Evolutionary conservation across 768 basidiomycete genomes (phyloP), one percentile per base, ranked within the genome.

Genomic region (Aureoboletus auriporus): DNA sequence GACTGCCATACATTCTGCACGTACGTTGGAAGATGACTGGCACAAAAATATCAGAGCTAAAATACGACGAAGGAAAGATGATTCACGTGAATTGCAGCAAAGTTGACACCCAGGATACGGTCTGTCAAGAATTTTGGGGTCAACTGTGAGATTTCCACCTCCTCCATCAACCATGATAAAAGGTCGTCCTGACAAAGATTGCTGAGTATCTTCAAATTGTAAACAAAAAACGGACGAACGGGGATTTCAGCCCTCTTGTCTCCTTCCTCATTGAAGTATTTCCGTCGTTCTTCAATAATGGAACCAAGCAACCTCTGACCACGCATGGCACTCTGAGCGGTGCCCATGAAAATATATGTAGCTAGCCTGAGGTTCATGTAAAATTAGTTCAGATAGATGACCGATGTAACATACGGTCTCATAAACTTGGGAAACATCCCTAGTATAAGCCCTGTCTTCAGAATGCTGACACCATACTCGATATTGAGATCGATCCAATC

Each of bases 111-210:
- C 29, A 62, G 30, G 2, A 62, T 16, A 3, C 46, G 39, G 5
- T 31, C 11, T 20, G 53, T 48, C 54, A 71, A 49, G 60, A 68
- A 23, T 37, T 55, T 37, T 2, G 47, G 28, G 0, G 61, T 49
- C n/a, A 36, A 14, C 29, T 65, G 47, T 23, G 50, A 23, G 31
- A 55, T 47, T 4, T 44, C 26, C 2, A 57, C 66, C 9, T 52
- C 59, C 9, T 66, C 61, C 13, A 70, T 55, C 20, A 68, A 23
- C 68, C 70, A 71, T 9, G 59, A 51, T 5, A 72, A 30, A 37
- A 71, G 44, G 46, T 73, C 71, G 11, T 64, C 61, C 71, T 70
- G 9, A 23, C 12, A 31, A 7, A 11, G 11, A n/a, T 5, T 3
- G 8, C 14, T 49, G 16, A 56, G 28, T 7, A 7, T 16, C 1